Conservation (phyloP, 2,329 filamentous ascomycete genomes). For the Karstenula rhodostoma region DNA sequence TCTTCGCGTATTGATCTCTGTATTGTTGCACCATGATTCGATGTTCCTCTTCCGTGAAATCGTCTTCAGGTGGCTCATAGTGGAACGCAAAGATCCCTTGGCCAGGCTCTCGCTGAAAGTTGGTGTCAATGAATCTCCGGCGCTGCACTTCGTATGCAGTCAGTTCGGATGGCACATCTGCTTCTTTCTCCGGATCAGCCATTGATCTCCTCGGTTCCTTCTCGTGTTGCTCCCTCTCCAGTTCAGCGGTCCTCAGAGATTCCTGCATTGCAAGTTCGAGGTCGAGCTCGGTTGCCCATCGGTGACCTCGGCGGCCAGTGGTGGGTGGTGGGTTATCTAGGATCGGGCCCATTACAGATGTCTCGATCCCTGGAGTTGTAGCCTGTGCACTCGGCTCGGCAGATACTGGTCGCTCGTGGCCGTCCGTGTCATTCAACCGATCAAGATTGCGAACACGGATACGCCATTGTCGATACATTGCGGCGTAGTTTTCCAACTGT, state of each 20-base stretch:
- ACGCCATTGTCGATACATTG: constrained; percentile 53
- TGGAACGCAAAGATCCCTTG: constrained; percentile 75
- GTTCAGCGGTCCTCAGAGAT: constrained; percentile 71
- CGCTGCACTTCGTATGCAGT: constrained; percentile 66
- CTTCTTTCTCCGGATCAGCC: constrained; percentile 79
- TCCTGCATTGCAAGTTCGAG: constrained; percentile 75
- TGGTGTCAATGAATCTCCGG: constrained; percentile 69
- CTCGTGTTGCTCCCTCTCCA: constrained; percentile 73
- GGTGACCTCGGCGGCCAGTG: constrained; percentile 42
- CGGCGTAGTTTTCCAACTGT: constrained; percentile 47
- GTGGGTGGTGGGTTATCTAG: constrained; percentile 37
- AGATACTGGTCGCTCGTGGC: constrained; percentile 46
- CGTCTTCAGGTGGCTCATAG: constrained; percentile 75
- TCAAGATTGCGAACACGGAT: constrained; percentile 52
- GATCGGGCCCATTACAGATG: constrained; percentile 36
- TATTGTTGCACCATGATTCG: constrained; percentile 77
- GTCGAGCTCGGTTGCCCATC: constrained; percentile 70
- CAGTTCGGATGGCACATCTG: constrained; percentile 75
- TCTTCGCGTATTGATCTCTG: constrained; percentile 75
- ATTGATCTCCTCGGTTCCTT: constrained; percentile 69
- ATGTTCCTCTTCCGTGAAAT: constrained; percentile 76
- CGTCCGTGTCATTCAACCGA: constrained; percentile 50
- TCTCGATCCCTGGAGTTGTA: constrained; percentile 57
- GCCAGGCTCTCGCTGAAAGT: constrained; percentile 70
- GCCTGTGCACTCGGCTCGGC: constrained; percentile 46